Conservation (phyloP, 1,284 basidiomycete genomes). For the Golubevia sp. region DNA sequence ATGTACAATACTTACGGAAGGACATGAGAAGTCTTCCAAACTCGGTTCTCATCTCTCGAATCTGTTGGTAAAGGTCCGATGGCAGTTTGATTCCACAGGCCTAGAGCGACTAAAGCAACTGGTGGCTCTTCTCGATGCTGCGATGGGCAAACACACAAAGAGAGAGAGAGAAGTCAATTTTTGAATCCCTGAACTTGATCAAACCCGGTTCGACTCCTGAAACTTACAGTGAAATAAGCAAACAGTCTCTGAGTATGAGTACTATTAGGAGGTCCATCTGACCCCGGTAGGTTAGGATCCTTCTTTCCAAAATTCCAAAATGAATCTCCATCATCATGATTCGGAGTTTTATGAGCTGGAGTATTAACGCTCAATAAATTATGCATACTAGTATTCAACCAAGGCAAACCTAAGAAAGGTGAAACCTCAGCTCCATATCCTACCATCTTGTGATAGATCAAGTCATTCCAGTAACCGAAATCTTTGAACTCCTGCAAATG, state of each 20-base stretch:
- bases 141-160: too few species aligned
- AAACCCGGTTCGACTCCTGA: too few species aligned
- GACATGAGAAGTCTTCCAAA: constrained; percentile 63
- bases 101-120: constrained; percentile 63
- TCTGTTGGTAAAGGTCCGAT: constrained; percentile 51
- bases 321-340: too few species aligned
- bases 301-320: neutral
- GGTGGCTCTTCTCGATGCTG: constrained; percentile 64
- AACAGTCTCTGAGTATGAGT: constrained; percentile 59
- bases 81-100: constrained; percentile 62
- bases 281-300: constrained; percentile 4
- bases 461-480: constrained; percentile 62
- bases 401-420: constrained; percentile 63
- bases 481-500: constrained; percentile 28
- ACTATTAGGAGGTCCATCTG: constrained; percentile 22
- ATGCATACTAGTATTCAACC: constrained; percentile 63
- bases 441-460: constrained; percentile 63
- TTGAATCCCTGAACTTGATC: too few species aligned
- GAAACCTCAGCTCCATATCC: constrained; percentile 62
- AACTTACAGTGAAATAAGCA: constrained; percentile 59
- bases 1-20: too few species aligned
- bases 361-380: constrained; percentile 15
- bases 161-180: too few species aligned
- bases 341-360: too few species aligned
- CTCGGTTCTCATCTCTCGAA: constrained; percentile 41